Evolutionary conservation across 108 stramenopile species (phyloP).

Genomic region (Fistulifera pelliculosa): DNA sequence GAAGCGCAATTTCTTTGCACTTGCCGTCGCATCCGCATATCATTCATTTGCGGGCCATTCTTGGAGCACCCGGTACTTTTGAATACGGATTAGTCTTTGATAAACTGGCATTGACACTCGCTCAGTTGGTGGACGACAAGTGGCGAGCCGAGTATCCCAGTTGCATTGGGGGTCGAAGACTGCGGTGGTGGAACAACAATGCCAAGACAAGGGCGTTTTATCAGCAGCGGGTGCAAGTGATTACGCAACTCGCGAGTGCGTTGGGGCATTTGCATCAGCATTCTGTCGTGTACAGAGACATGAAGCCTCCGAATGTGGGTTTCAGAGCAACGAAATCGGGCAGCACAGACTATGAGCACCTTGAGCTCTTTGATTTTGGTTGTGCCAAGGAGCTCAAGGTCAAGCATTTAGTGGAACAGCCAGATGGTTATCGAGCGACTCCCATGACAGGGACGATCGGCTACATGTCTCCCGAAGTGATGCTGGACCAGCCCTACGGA

Average conservation of each 20-base stretch:
- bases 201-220: neutral
- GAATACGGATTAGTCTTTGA: slow-evolving; percentile 55
- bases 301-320: slow-evolving; percentile 31
- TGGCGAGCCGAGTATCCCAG: neutral
- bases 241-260: slow-evolving; percentile 23
- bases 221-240: slow-evolving; percentile 14
- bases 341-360: slow-evolving; percentile 18
- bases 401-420: slow-evolving; percentile 5
- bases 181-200: neutral
- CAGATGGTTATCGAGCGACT: slow-evolving; percentile 26
- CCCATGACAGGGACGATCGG: slow-evolving; percentile 26
- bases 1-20: slow-evolving; percentile 62
- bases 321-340: slow-evolving; percentile 2
- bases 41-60: slow-evolving; percentile 44
- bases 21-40: slow-evolving; percentile 57
- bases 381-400: slow-evolving; percentile 52
- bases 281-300: slow-evolving; percentile 20
- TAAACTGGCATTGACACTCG: slow-evolving; percentile 42
- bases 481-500: slow-evolving; percentile 51
- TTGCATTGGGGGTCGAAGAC: neutral
- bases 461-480: slow-evolving; percentile 69
- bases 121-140: slow-evolving; percentile 26
- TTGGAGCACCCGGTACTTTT: slow-evolving; percentile 30
- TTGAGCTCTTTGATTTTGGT: slow-evolving; percentile 65
- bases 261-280: slow-evolving; percentile 24